phyloP scores from a whole-genome alignment of 176 grass and related monocot species.

The Oryza coarctata region DNA sequence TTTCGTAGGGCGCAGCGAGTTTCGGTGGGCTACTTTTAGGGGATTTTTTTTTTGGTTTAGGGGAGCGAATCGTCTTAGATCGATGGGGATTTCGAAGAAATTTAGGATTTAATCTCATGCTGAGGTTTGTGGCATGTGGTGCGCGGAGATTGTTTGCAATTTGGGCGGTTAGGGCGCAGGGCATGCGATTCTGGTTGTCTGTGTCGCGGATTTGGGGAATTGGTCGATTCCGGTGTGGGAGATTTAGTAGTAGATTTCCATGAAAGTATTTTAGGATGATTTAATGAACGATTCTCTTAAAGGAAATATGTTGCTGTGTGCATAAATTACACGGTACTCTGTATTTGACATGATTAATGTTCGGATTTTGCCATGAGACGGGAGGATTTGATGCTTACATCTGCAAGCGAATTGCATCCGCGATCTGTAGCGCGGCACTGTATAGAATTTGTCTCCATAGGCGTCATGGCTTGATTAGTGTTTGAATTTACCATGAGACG shows the following conservation, averaged over 20 bases:
- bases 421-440: neutral
- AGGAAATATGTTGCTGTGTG: neutral
- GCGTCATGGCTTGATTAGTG: too few species aligned
- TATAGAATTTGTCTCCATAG: too few species aligned
- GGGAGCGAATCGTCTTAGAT: neutral
- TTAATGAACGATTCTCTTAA: neutral
- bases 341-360: too few species aligned
- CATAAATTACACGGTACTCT: too few species aligned
- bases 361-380: too few species aligned
- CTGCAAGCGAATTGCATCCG: neutral
- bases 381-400: too few species aligned
- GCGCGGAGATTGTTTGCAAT: neutral
- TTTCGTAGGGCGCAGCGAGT: neutral
- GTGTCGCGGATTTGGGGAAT: neutral
- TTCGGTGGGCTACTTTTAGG: neutral
- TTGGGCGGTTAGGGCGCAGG: neutral
- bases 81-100: neutral
- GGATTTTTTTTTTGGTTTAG: neutral
- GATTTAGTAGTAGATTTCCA: neutral
- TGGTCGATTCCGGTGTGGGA: neutral
- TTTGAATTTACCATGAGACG: too few species aligned
- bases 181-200: neutral
- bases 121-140: neutral
- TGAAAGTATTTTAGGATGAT: neutral
- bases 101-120: neutral